These are phyloP conservation scores for Botryotinia calthae DNA, from an alignment of 2,329 filamentous ascomycete genomes.

Conservation along the genomic window DNA sequence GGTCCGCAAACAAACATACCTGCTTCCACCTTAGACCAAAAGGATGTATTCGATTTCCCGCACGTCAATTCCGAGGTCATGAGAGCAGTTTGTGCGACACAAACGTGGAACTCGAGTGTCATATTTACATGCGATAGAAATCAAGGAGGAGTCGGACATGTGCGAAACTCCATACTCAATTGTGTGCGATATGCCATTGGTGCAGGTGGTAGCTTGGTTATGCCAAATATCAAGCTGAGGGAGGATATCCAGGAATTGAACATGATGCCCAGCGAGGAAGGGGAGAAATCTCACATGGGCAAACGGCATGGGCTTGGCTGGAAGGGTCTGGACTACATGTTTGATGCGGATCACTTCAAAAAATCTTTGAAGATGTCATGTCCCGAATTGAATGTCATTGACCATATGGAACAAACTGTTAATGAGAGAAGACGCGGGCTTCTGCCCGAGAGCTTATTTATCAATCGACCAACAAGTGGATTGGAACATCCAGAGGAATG, in stretches of 20 bases:
- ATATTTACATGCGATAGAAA: conserved; percentile 44
- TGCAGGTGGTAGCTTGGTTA: conserved; percentile 40
- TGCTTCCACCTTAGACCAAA: background rate
- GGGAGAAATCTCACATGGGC: conserved; percentile 23
- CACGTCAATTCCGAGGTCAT: conserved; percentile 41
- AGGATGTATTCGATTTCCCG: conserved; percentile 41
- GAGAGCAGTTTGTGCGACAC: conserved; percentile 38
- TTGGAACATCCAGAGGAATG: conserved; percentile 31
- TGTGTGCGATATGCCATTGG: conserved; percentile 44
- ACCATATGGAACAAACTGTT: conserved; percentile 27
- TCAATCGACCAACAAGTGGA: conserved; percentile 28
- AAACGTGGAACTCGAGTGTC: conserved; percentile 39
- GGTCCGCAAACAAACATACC: background rate
- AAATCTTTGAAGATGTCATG: conserved; percentile 33
- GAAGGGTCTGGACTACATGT: conserved; percentile 33
- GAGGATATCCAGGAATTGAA: conserved; percentile 35
- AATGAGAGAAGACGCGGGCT: conserved; percentile 28
- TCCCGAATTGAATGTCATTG: conserved; percentile 31
- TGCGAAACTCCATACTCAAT: conserved; percentile 44
- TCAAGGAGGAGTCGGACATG: conserved; percentile 43
- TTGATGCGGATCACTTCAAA: conserved; percentile 33
- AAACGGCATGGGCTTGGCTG: conserved; percentile 34
- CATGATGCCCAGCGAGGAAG: conserved; percentile 16
- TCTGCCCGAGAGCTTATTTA: conserved; percentile 29
- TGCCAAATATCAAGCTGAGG: conserved; percentile 41